A percentile compares a stretch with the other conserved stretches of the same genome.
Evolutionary conservation across 2,329 filamentous ascomycete genomes (phyloP).

Genomic region (Cladophialophora immunda): DNA sequence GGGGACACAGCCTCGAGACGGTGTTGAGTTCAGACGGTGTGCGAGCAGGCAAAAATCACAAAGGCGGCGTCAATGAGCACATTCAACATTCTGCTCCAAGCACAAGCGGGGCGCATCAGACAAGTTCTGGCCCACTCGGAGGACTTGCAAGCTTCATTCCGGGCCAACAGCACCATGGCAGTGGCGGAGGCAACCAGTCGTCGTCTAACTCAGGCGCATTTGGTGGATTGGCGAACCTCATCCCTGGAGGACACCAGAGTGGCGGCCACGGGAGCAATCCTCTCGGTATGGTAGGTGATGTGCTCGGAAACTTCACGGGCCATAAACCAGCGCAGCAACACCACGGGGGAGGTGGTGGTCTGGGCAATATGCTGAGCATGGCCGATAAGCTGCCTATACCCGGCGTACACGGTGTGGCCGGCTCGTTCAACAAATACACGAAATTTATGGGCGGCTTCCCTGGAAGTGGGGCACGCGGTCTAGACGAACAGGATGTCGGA

Average conservation of each 20-base stretch:
- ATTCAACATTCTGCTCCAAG: constrained; percentile 16
- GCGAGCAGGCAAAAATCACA: constrained; percentile 81
- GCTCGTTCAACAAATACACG: constrained; percentile 37
- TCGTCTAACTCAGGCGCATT: constrained; percentile 26
- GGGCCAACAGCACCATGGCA: constrained; percentile 20
- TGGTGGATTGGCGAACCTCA: constrained; percentile 30
- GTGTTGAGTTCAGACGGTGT: constrained; percentile 87
- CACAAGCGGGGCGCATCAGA: background rate
- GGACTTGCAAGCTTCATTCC: constrained; percentile 16
- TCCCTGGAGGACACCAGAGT: constrained; percentile 29
- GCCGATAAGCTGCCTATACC: constrained; percentile 40
- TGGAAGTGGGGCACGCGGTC: constrained; percentile 33
- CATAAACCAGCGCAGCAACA: constrained; percentile 26
- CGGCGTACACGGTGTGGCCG: constrained; percentile 33
- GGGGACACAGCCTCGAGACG: constrained; percentile 72
- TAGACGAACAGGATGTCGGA: constrained; percentile 26
- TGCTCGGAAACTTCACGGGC: constrained; percentile 33
- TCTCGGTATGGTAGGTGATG: constrained; percentile 33
- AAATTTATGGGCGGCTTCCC: constrained; percentile 37
- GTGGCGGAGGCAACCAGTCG: constrained; percentile 17
- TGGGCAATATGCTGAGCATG: constrained; percentile 37
- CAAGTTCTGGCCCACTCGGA: constrained; percentile 3
- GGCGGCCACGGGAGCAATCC: constrained; percentile 25
- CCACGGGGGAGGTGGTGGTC: constrained; percentile 26
- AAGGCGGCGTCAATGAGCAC: constrained; percentile 43